A percentile compares a stretch with the other conserved stretches of the same genome.
Evolutionary conservation across 2,329 filamentous ascomycete species (phyloP).

Genomic region (Rutstroemia sp.): DNA sequence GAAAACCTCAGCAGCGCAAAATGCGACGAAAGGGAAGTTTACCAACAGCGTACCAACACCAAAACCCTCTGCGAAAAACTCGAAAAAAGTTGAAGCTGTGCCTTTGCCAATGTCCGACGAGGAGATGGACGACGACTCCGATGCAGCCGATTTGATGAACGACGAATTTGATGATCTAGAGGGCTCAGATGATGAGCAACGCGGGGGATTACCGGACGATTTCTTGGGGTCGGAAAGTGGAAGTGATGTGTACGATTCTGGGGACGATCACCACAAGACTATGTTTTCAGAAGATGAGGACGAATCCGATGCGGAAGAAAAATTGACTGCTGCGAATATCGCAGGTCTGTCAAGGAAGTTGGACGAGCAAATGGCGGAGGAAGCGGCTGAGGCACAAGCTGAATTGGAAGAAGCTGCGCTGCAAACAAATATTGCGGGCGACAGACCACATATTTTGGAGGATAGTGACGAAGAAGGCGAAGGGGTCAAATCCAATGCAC

Average conservation of each 20-base stretch:
- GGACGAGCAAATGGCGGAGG: slow-evolving; percentile 67
- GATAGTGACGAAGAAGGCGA: slow-evolving; percentile 55
- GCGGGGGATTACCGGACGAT: slow-evolving; percentile 42
- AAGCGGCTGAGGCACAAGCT: slow-evolving; percentile 74
- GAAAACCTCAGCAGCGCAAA: slow-evolving; percentile 28
- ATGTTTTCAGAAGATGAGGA: slow-evolving; percentile 97
- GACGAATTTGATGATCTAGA: slow-evolving; percentile 35
- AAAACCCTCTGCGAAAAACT: slow-evolving; percentile 31
- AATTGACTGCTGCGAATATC: slow-evolving; percentile 91
- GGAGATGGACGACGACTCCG: slow-evolving; percentile 33
- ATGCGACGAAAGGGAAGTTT: slow-evolving; percentile 28
- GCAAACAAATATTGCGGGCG: slow-evolving; percentile 87
- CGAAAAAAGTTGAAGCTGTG: slow-evolving; percentile 35
- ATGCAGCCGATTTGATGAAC: slow-evolving; percentile 40
- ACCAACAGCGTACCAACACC: slow-evolving; percentile 30
- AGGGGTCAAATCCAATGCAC: slow-evolving; percentile 49
- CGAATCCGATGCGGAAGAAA: slow-evolving; percentile 80
- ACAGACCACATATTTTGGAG: slow-evolving; percentile 59
- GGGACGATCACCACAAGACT: slow-evolving; percentile 51
- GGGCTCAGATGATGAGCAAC: slow-evolving; percentile 28
- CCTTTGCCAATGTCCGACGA: slow-evolving; percentile 35
- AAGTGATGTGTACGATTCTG: slow-evolving; percentile 37
- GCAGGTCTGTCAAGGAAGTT: slow-evolving; percentile 81
- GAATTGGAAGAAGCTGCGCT: slow-evolving; percentile 80
- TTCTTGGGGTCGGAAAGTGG: slow-evolving; percentile 39